phyloP scores from a whole-genome alignment of 176 grass and related monocot genomes.

The Oryza meridionalis region DNA sequence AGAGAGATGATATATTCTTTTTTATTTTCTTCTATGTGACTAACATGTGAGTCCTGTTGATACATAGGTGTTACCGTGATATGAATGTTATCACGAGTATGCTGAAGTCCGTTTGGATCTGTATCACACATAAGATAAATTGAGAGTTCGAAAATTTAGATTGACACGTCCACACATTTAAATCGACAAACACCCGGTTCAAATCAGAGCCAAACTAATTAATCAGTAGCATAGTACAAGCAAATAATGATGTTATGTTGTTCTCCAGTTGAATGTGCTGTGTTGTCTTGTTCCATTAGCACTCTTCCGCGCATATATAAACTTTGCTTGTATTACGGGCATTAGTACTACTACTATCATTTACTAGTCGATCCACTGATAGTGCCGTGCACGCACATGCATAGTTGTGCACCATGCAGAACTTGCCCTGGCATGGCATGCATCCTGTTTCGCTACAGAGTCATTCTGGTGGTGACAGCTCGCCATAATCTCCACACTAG shows the following conservation, averaged over 20 bases:
- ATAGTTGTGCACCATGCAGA: background rate
- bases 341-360: too few relatives aligned
- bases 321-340: background rate
- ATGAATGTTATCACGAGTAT: too few relatives aligned
- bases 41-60: too few relatives aligned
- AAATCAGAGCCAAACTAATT: too few relatives aligned
- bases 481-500: background rate
- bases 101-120: too few relatives aligned
- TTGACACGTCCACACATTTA: too few relatives aligned
- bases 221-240: background rate
- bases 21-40: too few relatives aligned
- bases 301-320: background rate
- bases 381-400: constrained; percentile 2
- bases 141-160: too few relatives aligned
- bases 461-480: background rate
- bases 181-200: too few relatives aligned
- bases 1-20: too few relatives aligned
- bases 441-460: background rate
- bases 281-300: background rate
- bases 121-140: too few relatives aligned
- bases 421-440: background rate
- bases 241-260: background rate
- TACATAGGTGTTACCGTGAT: too few relatives aligned
- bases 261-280: background rate
- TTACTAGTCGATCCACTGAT: background rate